These are phyloP conservation scores for Plectosphaerella cucumerina DNA, from an alignment of 2,329 filamentous ascomycete genomes.

Conservation along the genomic window DNA sequence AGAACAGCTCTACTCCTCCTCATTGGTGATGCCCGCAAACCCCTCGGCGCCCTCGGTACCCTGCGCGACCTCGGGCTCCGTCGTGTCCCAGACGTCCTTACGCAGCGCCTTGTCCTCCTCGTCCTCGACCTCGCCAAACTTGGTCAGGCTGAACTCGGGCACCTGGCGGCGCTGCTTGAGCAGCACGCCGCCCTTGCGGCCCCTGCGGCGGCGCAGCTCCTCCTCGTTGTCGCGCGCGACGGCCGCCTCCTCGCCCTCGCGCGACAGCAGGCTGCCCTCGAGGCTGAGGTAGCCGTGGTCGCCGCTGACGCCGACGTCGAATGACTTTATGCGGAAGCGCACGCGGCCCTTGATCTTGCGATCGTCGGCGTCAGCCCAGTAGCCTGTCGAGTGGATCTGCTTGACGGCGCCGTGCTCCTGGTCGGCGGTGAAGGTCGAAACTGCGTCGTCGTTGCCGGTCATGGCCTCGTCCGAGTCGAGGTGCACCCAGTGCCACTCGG, in stretches of 20 bases:
- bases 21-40: background rate
- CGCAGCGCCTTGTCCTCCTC: slow-evolving; percentile 30
- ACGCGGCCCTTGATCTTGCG: slow-evolving; percentile 66
- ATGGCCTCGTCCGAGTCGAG: slow-evolving; percentile 37
- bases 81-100: slow-evolving; percentile 14
- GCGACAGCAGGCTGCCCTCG: slow-evolving; percentile 78
- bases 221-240: slow-evolving; percentile 45
- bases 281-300: slow-evolving; percentile 79
- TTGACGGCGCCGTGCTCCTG: slow-evolving; percentile 49
- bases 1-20: background rate
- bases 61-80: slow-evolving; percentile 7
- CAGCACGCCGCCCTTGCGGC: slow-evolving; percentile 12
- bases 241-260: slow-evolving; percentile 60
- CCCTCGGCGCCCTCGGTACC: slow-evolving; percentile 1
- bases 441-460: slow-evolving; percentile 16
- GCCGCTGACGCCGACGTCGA: slow-evolving; percentile 73
- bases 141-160: slow-evolving; percentile 55
- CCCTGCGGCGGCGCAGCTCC: slow-evolving; percentile 26
- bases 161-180: slow-evolving; percentile 29
- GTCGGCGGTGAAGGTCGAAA: slow-evolving; percentile 34
- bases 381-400: slow-evolving; percentile 56
- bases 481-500: slow-evolving; percentile 75
- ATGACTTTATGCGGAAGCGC: slow-evolving; percentile 76
- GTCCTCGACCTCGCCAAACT: slow-evolving; percentile 42
- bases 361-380: slow-evolving; percentile 72